Evolutionary conservation across 768 basidiomycete species (phyloP).

Genomic region (Trametes cubensis): DNA sequence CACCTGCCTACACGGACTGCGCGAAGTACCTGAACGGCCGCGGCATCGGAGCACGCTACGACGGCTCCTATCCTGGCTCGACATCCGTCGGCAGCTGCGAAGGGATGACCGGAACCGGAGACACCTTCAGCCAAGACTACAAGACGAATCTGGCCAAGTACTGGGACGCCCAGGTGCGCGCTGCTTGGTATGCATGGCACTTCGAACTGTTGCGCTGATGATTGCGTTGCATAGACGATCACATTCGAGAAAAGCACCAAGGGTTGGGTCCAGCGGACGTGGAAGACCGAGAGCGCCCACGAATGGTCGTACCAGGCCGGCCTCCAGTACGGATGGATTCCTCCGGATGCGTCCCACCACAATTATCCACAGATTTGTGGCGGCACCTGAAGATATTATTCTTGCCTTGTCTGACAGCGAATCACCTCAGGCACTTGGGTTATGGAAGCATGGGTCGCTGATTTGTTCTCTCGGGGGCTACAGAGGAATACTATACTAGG

Average conservation of each 20-base stretch:
- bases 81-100: slow-evolving; percentile 71
- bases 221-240: slow-evolving; percentile 36
- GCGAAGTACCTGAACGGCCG: slow-evolving; percentile 85
- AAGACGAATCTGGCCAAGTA: slow-evolving; percentile 79
- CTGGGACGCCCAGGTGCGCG: slow-evolving; percentile 78
- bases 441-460: too few species aligned
- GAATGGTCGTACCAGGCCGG: slow-evolving; percentile 93
- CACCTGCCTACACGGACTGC: slow-evolving; percentile 76
- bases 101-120: slow-evolving; percentile 70
- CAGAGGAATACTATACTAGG: too few species aligned
- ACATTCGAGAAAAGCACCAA: slow-evolving; percentile 61
- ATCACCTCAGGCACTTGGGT: too few species aligned
- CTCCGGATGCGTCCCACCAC: slow-evolving; percentile 52
- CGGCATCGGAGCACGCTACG: slow-evolving; percentile 63
- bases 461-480: too few species aligned
- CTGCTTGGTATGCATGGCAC: too few species aligned
- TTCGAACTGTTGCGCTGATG: too few species aligned
- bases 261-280: slow-evolving; percentile 85
- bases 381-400: too few species aligned
- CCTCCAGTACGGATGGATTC: slow-evolving; percentile 83
- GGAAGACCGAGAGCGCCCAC: slow-evolving; percentile 81
- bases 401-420: too few species aligned
- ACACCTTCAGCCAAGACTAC: slow-evolving; percentile 72
- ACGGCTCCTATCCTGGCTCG: slow-evolving; percentile 66
- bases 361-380: slow-evolving; percentile 67